These are phyloP conservation scores for Sambucus nigra DNA, from an alignment of 129 eudicot species.

Conservation along the genomic window DNA sequence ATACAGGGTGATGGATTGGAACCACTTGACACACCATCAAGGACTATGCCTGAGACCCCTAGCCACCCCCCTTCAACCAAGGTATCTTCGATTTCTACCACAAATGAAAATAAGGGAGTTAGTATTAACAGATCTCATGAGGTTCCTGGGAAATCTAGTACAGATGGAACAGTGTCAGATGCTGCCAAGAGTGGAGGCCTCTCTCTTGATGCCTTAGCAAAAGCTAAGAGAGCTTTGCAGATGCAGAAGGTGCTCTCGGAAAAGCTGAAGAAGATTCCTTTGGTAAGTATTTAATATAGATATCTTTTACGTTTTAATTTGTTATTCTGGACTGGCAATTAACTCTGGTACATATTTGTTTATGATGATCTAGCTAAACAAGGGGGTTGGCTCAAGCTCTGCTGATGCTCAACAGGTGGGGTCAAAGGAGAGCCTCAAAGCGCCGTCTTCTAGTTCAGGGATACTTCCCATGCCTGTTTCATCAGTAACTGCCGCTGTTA, in stretches of 20 bases:
- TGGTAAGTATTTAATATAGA: conserved; percentile 31
- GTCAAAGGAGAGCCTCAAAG: conserved; percentile 32
- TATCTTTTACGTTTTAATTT: background rate
- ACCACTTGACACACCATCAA: conserved; percentile 37
- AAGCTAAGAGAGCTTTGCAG: conserved; percentile 81
- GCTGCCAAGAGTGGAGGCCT: conserved; percentile 66
- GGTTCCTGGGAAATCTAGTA: conserved; percentile 99
- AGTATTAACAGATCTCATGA: conserved; percentile 98
- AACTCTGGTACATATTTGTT: background rate
- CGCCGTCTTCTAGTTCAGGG: conserved; percentile 28
- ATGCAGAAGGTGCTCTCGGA: conserved; percentile 70
- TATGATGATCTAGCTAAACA: conserved; percentile 45
- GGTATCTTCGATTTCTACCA: conserved; percentile 92
- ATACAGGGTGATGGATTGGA: conserved; percentile 47
- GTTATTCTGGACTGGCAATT: background rate
- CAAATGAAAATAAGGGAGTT: conserved; percentile 99
- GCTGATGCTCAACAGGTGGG: conserved; percentile 31
- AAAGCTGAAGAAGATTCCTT: conserved; percentile 72
- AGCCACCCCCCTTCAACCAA: conserved; percentile 46
- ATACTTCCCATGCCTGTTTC: conserved; percentile 33
- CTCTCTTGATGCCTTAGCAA: conserved; percentile 84
- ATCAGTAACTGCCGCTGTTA: conserved; percentile 8
- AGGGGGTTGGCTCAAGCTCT: conserved; percentile 28
- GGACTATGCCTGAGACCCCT: conserved; percentile 36
- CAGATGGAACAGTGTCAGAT: conserved; percentile 86